Conservation (phyloP, 2,329 filamentous ascomycete genomes). For the Alternaria dauci region DNA sequence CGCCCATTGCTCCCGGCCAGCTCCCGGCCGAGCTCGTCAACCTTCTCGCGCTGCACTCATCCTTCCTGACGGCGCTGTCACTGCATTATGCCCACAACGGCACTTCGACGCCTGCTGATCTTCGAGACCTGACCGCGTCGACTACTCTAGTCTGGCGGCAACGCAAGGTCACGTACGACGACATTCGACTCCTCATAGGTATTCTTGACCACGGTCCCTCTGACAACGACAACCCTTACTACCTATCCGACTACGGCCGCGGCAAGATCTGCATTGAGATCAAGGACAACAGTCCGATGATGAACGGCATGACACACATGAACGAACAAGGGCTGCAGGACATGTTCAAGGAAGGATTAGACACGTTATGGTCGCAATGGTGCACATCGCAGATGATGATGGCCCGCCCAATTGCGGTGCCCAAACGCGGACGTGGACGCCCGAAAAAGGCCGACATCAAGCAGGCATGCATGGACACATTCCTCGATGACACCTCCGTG, state of each 20-base stretch:
- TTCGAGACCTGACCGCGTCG: constrained; percentile 51
- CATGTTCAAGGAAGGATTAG: constrained; percentile 60
- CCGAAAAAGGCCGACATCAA: constrained; percentile 38
- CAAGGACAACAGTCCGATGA: constrained; percentile 39
- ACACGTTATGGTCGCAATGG: constrained; percentile 57
- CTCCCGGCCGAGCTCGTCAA: constrained; percentile 55
- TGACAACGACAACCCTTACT: constrained; percentile 46
- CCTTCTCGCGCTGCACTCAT: constrained; percentile 56
- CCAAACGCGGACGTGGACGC: constrained; percentile 47
- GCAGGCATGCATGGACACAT: constrained; percentile 61
- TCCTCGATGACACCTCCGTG: constrained; percentile 45
- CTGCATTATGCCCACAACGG: constrained; percentile 61
- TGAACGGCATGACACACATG: constrained; percentile 42
- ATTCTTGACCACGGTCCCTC: constrained; percentile 46
- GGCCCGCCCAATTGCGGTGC: constrained; percentile 42
- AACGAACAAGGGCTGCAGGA: constrained; percentile 60
- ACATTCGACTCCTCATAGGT: constrained; percentile 57
- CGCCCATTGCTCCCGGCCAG: constrained; percentile 39
- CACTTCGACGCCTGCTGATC: constrained; percentile 54
- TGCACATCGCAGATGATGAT: constrained; percentile 35
- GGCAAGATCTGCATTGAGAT: constrained; percentile 55
- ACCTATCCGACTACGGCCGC: constrained; percentile 54
- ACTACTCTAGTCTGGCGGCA: constrained; percentile 57
- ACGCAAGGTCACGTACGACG: constrained; percentile 56
- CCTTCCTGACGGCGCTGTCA: constrained; percentile 60